These are phyloP conservation scores for Zymoseptoria tritici DNA, from an alignment of 2,329 filamentous ascomycete species.

Conservation along the genomic window DNA sequence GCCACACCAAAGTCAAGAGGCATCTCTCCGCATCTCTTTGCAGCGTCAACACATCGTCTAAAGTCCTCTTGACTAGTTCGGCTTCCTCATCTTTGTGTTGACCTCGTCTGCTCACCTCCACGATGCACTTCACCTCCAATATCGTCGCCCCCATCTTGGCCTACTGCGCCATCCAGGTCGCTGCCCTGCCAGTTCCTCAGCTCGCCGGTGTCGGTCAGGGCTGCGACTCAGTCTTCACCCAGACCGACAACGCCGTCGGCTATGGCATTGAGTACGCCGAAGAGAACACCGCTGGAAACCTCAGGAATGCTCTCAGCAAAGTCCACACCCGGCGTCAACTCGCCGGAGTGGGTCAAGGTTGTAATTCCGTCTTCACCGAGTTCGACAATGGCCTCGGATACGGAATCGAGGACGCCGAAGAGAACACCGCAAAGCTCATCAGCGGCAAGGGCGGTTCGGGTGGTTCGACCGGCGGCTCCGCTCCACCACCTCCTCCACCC, in stretches of 20 bases:
- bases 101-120: not conserved
- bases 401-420: slow-evolving; percentile 19
- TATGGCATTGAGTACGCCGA: slow-evolving; percentile 17
- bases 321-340: slow-evolving; percentile 14
- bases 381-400: slow-evolving; percentile 21
- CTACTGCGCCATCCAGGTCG: slow-evolving; percentile 4
- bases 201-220: slow-evolving; percentile 20
- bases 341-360: slow-evolving; percentile 19
- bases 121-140: slow-evolving; percentile 14
- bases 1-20: not conserved
- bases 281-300: slow-evolving; percentile 9
- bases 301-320: not conserved
- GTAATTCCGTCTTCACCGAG: slow-evolving; percentile 14
- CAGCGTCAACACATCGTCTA: not conserved
- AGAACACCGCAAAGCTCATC: slow-evolving; percentile 14
- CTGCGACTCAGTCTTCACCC: slow-evolving; percentile 14
- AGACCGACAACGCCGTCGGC: slow-evolving; percentile 18
- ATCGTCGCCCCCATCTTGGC: slow-evolving; percentile 11
- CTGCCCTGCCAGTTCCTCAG: slow-evolving; percentile 16
- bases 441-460: not conserved
- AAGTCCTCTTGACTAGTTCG: not conserved
- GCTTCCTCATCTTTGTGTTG: not conserved
- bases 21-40: not conserved
- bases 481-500: not conserved
- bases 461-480: slow-evolving; percentile 1